These are phyloP conservation scores for Monilinia laxa DNA, from an alignment of 2,329 filamentous ascomycete species.

Conservation along the genomic window DNA sequence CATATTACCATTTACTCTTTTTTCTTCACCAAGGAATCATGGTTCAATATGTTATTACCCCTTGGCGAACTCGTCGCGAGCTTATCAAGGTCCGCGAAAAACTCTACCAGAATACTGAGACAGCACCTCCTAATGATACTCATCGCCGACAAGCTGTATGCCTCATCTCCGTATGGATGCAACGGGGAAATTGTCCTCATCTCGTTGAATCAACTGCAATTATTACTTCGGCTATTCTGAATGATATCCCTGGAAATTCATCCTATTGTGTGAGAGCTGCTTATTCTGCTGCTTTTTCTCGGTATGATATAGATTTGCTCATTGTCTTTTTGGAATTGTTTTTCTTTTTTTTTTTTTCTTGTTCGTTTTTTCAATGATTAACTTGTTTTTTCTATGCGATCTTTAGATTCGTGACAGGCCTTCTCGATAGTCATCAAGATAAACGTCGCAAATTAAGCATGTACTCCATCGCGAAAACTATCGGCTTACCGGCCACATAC, in stretches of 20 bases:
- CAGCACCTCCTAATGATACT: constrained; percentile 53
- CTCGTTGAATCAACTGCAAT: constrained; percentile 77
- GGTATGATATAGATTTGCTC: constrained; percentile 49
- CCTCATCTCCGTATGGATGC: constrained; percentile 66
- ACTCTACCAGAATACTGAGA: constrained; percentile 53
- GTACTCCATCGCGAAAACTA: constrained; percentile 67
- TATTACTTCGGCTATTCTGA: constrained; percentile 66
- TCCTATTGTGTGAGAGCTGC: constrained; percentile 63
- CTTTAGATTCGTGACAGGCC: constrained; percentile 72
- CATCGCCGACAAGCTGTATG: constrained; percentile 54
- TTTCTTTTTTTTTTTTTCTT: too few relatives aligned
- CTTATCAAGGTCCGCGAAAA: constrained; percentile 64
- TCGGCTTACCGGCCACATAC: constrained; percentile 72
- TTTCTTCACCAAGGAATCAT: constrained; percentile 43
- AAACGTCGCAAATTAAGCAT: constrained; percentile 67
- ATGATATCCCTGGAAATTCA: constrained; percentile 50
- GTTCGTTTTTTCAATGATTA: neutral
- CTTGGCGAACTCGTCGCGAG: constrained; percentile 67
- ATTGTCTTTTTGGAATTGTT: neutral
- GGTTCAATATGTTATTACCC: constrained; percentile 71
- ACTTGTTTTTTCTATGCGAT: neutral
- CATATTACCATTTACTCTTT: neutral
- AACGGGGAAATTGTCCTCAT: constrained; percentile 72
- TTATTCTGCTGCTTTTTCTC: constrained; percentile 73
- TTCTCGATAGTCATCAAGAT: constrained; percentile 72